These are phyloP conservation scores for Pleurotus giganteus DNA, from an alignment of 768 basidiomycete genomes.

Conservation along the genomic window DNA sequence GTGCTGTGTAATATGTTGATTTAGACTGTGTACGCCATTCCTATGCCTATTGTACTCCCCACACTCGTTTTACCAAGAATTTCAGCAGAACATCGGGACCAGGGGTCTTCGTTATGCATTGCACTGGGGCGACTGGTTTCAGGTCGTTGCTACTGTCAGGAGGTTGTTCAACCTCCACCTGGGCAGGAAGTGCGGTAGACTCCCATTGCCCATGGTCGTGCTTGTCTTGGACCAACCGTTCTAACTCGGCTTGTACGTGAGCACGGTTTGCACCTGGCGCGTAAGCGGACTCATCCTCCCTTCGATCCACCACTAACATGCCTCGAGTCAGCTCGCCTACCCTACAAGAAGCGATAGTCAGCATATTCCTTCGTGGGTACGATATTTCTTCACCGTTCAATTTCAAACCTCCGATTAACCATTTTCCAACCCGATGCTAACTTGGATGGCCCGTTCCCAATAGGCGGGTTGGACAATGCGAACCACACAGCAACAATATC, in stretches of 20 bases:
- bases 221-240: conserved; percentile 25
- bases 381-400: conserved; percentile 54
- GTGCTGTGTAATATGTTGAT: background rate
- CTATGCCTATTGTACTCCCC: conserved; percentile 34
- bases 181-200: conserved; percentile 53
- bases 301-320: conserved; percentile 83
- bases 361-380: background rate
- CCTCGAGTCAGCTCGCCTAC: conserved; percentile 79
- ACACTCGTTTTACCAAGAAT: conserved; percentile 53
- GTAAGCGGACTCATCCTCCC: conserved; percentile 64
- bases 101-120: conserved; percentile 61
- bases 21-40: background rate
- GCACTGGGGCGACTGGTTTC: conserved; percentile 28
- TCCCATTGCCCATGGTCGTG: conserved; percentile 35
- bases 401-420: conserved; percentile 52
- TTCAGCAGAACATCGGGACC: conserved; percentile 50
- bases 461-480: conserved; percentile 68
- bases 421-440: conserved; percentile 57
- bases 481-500: conserved; percentile 91
- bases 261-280: conserved; percentile 65
- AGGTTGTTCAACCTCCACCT: conserved; percentile 43
- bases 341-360: conserved; percentile 30
- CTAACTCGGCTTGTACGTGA: conserved; percentile 53
- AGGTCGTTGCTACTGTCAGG: conserved; percentile 6
- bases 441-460: conserved; percentile 22